Base-by-base conservation (phyloP, 2,329 filamentous ascomycete species). In the Pseudocercospora vitis region DNA sequence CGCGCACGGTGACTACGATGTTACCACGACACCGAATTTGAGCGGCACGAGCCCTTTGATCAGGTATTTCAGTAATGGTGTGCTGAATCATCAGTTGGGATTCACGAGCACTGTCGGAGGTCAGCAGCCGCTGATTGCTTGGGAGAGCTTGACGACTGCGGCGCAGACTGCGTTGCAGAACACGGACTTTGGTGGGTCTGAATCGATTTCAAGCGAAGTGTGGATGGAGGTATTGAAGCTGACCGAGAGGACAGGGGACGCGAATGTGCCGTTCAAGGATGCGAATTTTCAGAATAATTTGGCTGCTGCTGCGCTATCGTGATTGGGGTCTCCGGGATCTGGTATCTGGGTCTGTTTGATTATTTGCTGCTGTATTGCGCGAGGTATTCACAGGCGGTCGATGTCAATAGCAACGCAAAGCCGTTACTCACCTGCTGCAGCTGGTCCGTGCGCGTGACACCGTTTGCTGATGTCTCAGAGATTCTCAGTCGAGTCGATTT, bases 1-100 rank as follows among this genome's bases (percentile, higher is more conserved):
- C 2, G 78, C 76, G 0, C 79, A 82, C 51, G 79, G 78, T 3
- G 67, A 62, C 3, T 81, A 75, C 68, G 67, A 76, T 29, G 77
- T 76, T 51, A 69, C 67, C 3, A 77, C 71, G 0, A 63, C 56
- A 11, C 76, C 68, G 37, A 68, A 72, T 1, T 68, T 81, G 12
- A 68, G 68, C 14, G 76, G 74, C 0, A 74, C 74, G 1, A 61
- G 70, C 4, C 69, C 78, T 0, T 63, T 77, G 61, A 78, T 81
- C 50, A 70, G 73, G 4, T 82, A 82, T 47, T 70, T 73, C 29
- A 78, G 73, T 46, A 61, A 69, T 11, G 81, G 71, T 3, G 78
- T 78, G 0, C 33, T 80, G 0, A 69, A 80, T 54, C 77, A 79
- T 55, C 72, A 76, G 57, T 63, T 75, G 31, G 35, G 74, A 14